These are phyloP conservation scores for Neofusicoccum kwambonambiense DNA, from an alignment of 2,329 filamentous ascomycete genomes.

Conservation along the genomic window DNA sequence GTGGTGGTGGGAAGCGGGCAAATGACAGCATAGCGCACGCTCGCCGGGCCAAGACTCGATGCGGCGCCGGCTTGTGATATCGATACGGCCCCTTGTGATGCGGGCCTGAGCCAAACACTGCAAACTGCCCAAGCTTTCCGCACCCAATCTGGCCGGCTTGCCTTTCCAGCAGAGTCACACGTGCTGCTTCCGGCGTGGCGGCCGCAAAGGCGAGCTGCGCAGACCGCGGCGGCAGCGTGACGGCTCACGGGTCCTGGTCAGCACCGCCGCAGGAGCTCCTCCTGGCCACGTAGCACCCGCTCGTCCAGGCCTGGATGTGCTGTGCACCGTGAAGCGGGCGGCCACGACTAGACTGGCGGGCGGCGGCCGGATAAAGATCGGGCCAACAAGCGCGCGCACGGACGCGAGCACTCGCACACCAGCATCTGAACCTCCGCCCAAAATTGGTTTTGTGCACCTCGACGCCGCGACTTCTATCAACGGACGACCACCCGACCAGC, in stretches of 20 bases:
- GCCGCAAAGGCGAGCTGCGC: not conserved
- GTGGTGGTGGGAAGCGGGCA: constrained; percentile 13
- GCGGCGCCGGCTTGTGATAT: constrained; percentile 13
- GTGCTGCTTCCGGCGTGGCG: not conserved
- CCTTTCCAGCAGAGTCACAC: not conserved
- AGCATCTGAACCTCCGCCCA: constrained; percentile 11
- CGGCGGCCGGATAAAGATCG: not conserved
- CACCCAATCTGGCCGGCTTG: not conserved
- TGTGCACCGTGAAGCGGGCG: not conserved
- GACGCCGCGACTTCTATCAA: constrained; percentile 27
- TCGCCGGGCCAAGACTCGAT: constrained; percentile 10
- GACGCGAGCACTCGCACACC: constrained; percentile 4
- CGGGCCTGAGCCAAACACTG: not conserved
- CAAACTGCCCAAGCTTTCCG: not conserved
- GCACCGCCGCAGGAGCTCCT: too few relatives aligned
- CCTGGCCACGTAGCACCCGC: not conserved
- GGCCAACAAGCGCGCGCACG: constrained; percentile 7
- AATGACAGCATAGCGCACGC: constrained; percentile 17
- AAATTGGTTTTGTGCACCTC: constrained; percentile 17
- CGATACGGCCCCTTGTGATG: constrained; percentile 14
- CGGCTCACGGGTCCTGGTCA: not conserved
- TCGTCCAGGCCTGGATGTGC: not conserved
- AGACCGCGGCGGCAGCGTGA: too few relatives aligned
- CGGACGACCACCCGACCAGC: constrained; percentile 28
- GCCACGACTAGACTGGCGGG: not conserved